phyloP scores from a whole-genome alignment of 2,329 filamentous ascomycete genomes.

The Nemania bipapillata region DNA sequence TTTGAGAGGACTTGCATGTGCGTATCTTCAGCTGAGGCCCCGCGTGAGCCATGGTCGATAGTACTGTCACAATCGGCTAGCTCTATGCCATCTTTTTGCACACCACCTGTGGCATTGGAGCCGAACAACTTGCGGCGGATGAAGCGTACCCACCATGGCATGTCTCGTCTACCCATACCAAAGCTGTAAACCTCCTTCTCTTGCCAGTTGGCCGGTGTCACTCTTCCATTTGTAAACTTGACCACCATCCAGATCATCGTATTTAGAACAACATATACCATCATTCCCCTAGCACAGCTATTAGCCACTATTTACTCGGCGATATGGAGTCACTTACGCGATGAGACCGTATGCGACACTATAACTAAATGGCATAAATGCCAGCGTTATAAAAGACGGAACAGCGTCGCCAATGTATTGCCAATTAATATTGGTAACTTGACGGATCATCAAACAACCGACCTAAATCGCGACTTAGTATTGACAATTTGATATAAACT shows the following conservation, averaged over 20 bases:
- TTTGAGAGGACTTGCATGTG: slow-evolving; percentile 35
- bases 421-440: slow-evolving; percentile 81
- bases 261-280: slow-evolving; percentile 66
- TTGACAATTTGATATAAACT: background rate
- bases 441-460: slow-evolving; percentile 80
- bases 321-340: slow-evolving; percentile 61
- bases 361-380: slow-evolving; percentile 81
- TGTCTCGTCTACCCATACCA: slow-evolving; percentile 63
- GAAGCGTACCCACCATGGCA: slow-evolving; percentile 67
- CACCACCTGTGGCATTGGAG: slow-evolving; percentile 29
- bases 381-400: slow-evolving; percentile 79
- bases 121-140: slow-evolving; percentile 45
- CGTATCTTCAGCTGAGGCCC: slow-evolving; percentile 46
- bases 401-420: slow-evolving; percentile 78
- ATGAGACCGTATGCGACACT: slow-evolving; percentile 82
- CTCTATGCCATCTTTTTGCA: slow-evolving; percentile 48
- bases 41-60: slow-evolving; percentile 48
- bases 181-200: slow-evolving; percentile 67
- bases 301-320: slow-evolving; percentile 30
- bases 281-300: slow-evolving; percentile 57
- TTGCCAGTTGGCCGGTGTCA: slow-evolving; percentile 64
- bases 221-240: slow-evolving; percentile 57
- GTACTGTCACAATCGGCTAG: slow-evolving; percentile 50
- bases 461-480: slow-evolving; percentile 58
- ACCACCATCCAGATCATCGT: slow-evolving; percentile 63